Conservation (phyloP, 768 basidiomycete species). For the Crassisporium funariophilum region DNA sequence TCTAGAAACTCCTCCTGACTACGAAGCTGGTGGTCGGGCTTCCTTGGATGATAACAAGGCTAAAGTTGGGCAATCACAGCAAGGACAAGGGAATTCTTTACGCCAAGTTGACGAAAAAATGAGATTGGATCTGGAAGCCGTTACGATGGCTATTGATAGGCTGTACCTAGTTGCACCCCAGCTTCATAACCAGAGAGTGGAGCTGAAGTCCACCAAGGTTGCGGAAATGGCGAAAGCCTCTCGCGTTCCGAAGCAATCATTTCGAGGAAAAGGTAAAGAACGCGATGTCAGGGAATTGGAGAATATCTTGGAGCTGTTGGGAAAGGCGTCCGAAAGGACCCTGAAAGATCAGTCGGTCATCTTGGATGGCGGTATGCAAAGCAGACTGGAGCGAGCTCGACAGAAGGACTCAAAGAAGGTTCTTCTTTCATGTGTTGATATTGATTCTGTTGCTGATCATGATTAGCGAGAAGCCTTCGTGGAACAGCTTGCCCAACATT, state of each 20-base stretch:
- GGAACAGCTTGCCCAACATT: conserved; percentile 70
- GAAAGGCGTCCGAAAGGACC: conserved; percentile 68
- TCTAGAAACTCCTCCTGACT: conserved; percentile 54
- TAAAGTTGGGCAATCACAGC: conserved; percentile 25
- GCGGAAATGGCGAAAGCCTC: conserved; percentile 76
- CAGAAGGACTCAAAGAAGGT: conserved; percentile 69
- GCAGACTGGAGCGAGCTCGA: conserved; percentile 54
- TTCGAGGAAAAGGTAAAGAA: conserved; percentile 43
- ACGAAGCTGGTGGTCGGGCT: conserved; percentile 41
- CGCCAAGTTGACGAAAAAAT: conserved; percentile 69
- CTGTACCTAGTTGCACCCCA: conserved; percentile 87
- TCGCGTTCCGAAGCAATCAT: conserved; percentile 17
- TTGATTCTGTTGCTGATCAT: background rate
- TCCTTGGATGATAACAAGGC: conserved; percentile 41
- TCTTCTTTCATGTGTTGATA: conserved; percentile 11
- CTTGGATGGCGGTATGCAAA: conserved; percentile 61
- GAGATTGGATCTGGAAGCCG: conserved; percentile 80
- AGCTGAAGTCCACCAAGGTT: conserved; percentile 71
- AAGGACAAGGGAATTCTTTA: conserved; percentile 27
- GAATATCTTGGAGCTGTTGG: conserved; percentile 68
- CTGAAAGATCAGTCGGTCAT: conserved; percentile 71
- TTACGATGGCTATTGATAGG: conserved; percentile 88
- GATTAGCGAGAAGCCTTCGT: conserved; percentile 74
- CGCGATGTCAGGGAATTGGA: conserved; percentile 62
- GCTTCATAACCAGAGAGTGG: conserved; percentile 90